Base-by-base conservation (phyloP, 2,329 filamentous ascomycete species). In the Aspergillus aculeatinus region DNA sequence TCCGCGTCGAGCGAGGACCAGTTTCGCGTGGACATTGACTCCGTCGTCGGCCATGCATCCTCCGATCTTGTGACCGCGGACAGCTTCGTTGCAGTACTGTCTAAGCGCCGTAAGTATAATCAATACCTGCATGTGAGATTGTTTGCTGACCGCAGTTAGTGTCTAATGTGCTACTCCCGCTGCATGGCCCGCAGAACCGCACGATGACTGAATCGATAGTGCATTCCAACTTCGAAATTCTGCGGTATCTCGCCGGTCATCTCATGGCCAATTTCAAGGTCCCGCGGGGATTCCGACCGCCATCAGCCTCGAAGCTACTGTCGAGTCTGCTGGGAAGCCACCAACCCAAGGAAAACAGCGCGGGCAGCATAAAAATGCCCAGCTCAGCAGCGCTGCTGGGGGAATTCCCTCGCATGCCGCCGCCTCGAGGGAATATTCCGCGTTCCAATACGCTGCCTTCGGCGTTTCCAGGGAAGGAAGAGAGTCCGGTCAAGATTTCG, bases 271-370 rank as follows among this genome's bases (percentile, higher is more conserved):
- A 88, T 69, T 89, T 86, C 72, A 84, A 86, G 11, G 72, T 69
- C 27, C 70, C 74, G 42, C 84, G 84, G 57, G 87, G 87, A 0
- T 90, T 91, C 70, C 83, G 94, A 10, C 87, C 87, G 4, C 85
- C 89, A n/a, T 97, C 93, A 0, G 93, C 94, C 0, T 91, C 96
- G 51, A 98, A 97, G 74, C 83, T 96, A 70, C 81, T 98, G 16
- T 96, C 93, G 0, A 96, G 85, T 70, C 85, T 97, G 57, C 86
- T 96, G 68, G 85, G 86, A 35, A 85, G 86, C 25, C 84, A 82
- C 58, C 73, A 76, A 51, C 67, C 73, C 48, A 63, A 59, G 31
- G 66, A 67, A 2, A 59, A 55, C 27, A 67, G 68, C 33, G 68
- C 72, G 21, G 63, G 74, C 6, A 67, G 68, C 1, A 64, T 69